Evolutionary conservation across 768 basidiomycete genomes (phyloP).

Genomic region (Trametopsis cervina): DNA sequence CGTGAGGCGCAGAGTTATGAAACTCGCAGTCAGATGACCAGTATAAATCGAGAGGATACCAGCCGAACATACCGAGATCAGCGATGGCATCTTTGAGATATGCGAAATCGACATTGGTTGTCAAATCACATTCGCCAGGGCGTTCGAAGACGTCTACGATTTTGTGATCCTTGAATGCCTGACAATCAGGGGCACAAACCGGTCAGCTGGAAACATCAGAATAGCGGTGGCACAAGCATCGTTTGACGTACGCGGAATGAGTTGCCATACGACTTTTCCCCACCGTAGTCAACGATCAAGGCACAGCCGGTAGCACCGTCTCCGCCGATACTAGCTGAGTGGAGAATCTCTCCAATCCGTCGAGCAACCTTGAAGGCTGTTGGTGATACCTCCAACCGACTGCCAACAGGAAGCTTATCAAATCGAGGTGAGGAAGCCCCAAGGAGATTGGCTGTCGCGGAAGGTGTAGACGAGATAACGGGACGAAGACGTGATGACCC

Average conservation of each 20-base stretch:
- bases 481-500: constrained; percentile 41
- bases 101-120: constrained; percentile 95
- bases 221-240: neutral
- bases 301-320: constrained; percentile 46
- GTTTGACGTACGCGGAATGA: constrained; percentile 67
- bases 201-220: neutral
- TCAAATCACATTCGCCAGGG: constrained; percentile 88
- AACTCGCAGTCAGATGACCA: constrained; percentile 4
- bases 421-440: constrained; percentile 67
- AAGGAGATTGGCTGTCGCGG: constrained; percentile 46
- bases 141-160: constrained; percentile 78
- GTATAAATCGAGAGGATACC: neutral
- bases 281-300: constrained; percentile 88
- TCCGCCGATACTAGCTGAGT: constrained; percentile 5
- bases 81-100: constrained; percentile 74
- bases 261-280: constrained; percentile 54
- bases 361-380: constrained; percentile 62
- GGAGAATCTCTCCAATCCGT: constrained; percentile 58
- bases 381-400: constrained; percentile 77
- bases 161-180: constrained; percentile 90
- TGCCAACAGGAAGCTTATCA: constrained; percentile 54
- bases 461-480: constrained; percentile 58
- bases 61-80: constrained; percentile 46
- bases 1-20: neutral
- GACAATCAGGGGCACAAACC: neutral